phyloP scores from a whole-genome alignment of 805 yeast species.

The Ogataea henricii region DNA sequence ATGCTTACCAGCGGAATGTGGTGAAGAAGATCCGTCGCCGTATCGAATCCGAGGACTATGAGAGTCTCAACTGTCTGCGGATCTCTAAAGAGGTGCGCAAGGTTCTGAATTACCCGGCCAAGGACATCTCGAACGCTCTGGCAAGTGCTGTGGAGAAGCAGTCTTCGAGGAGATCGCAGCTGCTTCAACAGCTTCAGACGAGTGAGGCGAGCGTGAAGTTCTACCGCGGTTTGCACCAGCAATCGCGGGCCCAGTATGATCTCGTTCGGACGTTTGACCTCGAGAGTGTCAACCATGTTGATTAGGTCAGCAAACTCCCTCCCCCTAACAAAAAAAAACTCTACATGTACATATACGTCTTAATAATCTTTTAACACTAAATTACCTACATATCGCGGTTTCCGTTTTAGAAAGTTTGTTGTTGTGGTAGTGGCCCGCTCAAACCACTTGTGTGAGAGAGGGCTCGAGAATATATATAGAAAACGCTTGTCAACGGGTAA shows the following conservation, averaged over 20 bases:
- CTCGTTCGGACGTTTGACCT: slow-evolving; percentile 21
- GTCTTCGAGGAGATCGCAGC: slow-evolving; percentile 55
- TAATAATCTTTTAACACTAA: neutral
- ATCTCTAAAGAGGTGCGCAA: slow-evolving; percentile 79
- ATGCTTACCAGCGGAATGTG: slow-evolving; percentile 83
- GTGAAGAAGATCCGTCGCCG: slow-evolving; percentile 69
- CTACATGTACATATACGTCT: neutral
- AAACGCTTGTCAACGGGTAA: neutral
- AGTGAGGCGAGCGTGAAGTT: slow-evolving; percentile 58
- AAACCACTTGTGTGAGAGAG: neutral
- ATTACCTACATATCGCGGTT: slow-evolving; percentile 6
- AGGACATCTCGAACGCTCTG: slow-evolving; percentile 74
- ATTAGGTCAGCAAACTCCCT: neutral
- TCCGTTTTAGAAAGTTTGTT: slow-evolving; percentile 3
- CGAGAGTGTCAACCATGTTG: slow-evolving; percentile 13
- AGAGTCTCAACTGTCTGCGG: slow-evolving; percentile 74
- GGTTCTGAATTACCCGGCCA: slow-evolving; percentile 78
- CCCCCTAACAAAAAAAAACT: too few species aligned
- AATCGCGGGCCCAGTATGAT: slow-evolving; percentile 25
- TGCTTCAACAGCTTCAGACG: slow-evolving; percentile 51
- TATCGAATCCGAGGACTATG: slow-evolving; percentile 69
- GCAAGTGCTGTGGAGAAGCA: slow-evolving; percentile 67
- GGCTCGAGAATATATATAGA: neutral
- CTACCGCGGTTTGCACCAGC: slow-evolving; percentile 47
- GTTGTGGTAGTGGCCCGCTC: slow-evolving; percentile 6